Conservation (phyloP, 108 stramenopile species). For the Fragilaria crotonensis region DNA sequence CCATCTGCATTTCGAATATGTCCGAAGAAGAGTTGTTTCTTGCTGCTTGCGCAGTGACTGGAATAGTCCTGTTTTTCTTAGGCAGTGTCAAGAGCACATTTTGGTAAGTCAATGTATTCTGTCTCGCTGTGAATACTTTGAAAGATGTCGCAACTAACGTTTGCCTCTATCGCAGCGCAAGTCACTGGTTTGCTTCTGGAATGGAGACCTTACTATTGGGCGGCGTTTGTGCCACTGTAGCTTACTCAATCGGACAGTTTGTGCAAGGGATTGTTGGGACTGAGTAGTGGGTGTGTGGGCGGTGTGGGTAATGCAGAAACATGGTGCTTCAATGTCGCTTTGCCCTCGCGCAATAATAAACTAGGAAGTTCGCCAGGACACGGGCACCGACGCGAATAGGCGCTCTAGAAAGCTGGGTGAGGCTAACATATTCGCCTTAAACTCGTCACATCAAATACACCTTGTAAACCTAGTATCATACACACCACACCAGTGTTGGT, state of each 20-base stretch:
- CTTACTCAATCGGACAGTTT: conserved; percentile 88
- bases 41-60: conserved; percentile 80
- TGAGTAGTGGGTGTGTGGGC: too few species aligned
- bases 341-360: too few species aligned
- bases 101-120: conserved; percentile 33
- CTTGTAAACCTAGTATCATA: too few species aligned
- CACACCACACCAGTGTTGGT: too few species aligned
- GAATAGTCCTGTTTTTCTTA: conserved; percentile 73
- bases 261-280: conserved; percentile 27
- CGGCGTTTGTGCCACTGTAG: conserved; percentile 88
- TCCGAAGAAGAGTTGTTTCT: conserved; percentile 48
- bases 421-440: too few species aligned
- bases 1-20: conserved; percentile 50
- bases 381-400: too few species aligned
- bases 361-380: too few species aligned
- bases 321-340: too few species aligned
- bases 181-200: conserved; percentile 73
- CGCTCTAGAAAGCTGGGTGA: too few species aligned
- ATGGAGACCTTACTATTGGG: conserved; percentile 89
- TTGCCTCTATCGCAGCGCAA: conserved; percentile 30
- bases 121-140: not conserved
- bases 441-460: too few species aligned
- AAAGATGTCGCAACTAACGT: too few species aligned
- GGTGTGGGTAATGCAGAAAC: too few species aligned
- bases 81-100: conserved; percentile 91